phyloP scores from a whole-genome alignment of 2,329 filamentous ascomycete species.

The Pseudopithomyces maydicus region DNA sequence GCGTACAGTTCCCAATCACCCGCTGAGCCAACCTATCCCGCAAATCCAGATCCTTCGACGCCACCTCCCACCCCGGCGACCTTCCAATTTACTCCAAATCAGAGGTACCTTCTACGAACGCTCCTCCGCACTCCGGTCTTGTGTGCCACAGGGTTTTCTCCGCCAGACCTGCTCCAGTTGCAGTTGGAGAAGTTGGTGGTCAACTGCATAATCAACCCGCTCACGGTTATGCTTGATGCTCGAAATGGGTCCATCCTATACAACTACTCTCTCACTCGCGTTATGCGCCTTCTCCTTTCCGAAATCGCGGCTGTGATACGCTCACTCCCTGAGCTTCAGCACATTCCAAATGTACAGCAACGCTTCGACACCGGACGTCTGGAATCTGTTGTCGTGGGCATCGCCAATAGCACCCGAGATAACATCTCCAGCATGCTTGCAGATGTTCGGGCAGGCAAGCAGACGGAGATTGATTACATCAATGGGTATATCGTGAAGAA shows the following conservation, averaged over 20 bases:
- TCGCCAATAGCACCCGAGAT: constrained; percentile 60
- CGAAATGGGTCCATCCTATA: constrained; percentile 72
- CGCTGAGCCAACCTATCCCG: constrained; percentile 13
- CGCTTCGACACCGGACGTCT: constrained; percentile 66
- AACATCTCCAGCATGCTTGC: constrained; percentile 71
- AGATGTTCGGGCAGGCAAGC: constrained; percentile 63
- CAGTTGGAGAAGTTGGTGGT: constrained; percentile 82
- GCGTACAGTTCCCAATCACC: background rate
- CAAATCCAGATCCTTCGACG: constrained; percentile 21
- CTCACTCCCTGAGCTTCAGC: constrained; percentile 73
- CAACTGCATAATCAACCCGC: constrained; percentile 76
- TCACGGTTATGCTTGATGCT: constrained; percentile 79
- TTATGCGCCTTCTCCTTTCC: constrained; percentile 72
- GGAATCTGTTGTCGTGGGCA: constrained; percentile 62
- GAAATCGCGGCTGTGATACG: constrained; percentile 77
- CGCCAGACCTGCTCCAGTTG: constrained; percentile 67
- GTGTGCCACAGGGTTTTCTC: constrained; percentile 62
- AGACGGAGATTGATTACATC: constrained; percentile 80
- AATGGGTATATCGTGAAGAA: constrained; percentile 85
- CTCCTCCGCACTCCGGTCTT: constrained; percentile 68
- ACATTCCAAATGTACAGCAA: constrained; percentile 62
- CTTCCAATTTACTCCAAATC: constrained; percentile 47
- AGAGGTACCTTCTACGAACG: constrained; percentile 67
- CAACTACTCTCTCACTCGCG: constrained; percentile 67
- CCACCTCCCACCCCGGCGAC: constrained; percentile 19